Evolutionary conservation across 306 rosid species (phyloP), one percentile per base, ranked within the genome.

Genomic region (Prunus armeniaca): DNA sequence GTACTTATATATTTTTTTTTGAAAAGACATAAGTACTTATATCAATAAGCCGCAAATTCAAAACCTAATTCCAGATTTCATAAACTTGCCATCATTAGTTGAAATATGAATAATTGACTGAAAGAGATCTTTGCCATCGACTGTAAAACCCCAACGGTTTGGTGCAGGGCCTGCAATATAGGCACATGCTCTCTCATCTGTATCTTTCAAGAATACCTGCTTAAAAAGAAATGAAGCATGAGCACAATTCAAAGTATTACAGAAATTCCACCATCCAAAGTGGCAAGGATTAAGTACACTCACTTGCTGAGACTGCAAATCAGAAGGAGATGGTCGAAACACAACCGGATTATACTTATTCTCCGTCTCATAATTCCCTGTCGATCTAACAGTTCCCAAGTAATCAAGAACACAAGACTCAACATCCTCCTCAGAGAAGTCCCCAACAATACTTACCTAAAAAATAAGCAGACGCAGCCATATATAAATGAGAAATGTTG

Each of bases 131-230:
- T 74, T 58, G 50, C 96, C 96, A 69, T 95, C 96, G 65, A 87
- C 97, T 18, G 93, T 91, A 74, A 83, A 84, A 81, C 99, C 99
- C 99, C 99, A 95, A 78, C 99, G 97, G 85, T 92, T 95, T 69
- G 99, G 99, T 55, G 99, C 96, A 32, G 99, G 99, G 69, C 98
- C 97, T 79, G 99, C 93, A 90, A 95, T 91, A 82, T 92, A 95
- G 46, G 99, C 99, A 78, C 99, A 95, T 72, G 99, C 99, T 79
- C 99, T 95, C 87, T 95, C 99, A 81, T 95, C 99, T 2, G 98
- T 92, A 75, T 92, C 99, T 74, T 92, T 92, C 82, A 95, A 83
- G 82, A 92, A 92, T 56, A 95, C 98, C 98, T 95, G 90, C 51
- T 67, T 22, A 54, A 73, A 71, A 73, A 77, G 57, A 58, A 67